Conservation (phyloP, 1,284 basidiomycete genomes). For the Leccinum solheimii region DNA sequence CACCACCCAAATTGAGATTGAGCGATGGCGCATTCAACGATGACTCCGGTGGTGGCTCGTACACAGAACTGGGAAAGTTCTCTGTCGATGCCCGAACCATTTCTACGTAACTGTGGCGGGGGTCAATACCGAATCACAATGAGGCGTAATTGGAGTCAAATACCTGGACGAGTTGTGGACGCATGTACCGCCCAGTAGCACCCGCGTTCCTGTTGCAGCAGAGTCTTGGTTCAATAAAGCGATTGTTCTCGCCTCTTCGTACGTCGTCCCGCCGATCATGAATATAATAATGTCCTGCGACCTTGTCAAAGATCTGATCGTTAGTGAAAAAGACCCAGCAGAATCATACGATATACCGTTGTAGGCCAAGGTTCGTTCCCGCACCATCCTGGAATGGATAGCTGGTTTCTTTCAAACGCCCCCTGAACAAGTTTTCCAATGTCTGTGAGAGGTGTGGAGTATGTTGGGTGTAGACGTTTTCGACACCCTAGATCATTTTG, state of each 20-base stretch:
- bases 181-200: slow-evolving; percentile 89
- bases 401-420: slow-evolving; percentile 81
- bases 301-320: slow-evolving; percentile 41
- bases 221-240: slow-evolving; percentile 84
- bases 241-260: slow-evolving; percentile 86
- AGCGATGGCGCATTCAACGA: slow-evolving; percentile 69
- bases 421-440: slow-evolving; percentile 87
- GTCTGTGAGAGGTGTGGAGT: slow-evolving; percentile 93
- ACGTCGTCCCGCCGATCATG: slow-evolving; percentile 92
- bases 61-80: slow-evolving; percentile 63
- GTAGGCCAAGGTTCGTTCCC: slow-evolving; percentile 65
- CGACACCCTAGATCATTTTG: slow-evolving; percentile 71
- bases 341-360: slow-evolving; percentile 48
- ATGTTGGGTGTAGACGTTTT: slow-evolving; percentile 99
- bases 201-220: slow-evolving; percentile 58
- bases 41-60: slow-evolving; percentile 69
- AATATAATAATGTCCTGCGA: slow-evolving; percentile 95
- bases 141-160: slow-evolving; percentile 17
- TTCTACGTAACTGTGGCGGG: slow-evolving; percentile 61
- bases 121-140: slow-evolving; percentile 6
- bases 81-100: slow-evolving; percentile 68
- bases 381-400: slow-evolving; percentile 87
- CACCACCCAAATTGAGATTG: slow-evolving; percentile 87
- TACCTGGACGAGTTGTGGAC: slow-evolving; percentile 91
- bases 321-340: slow-evolving; percentile 2